A percentile compares a stretch with the other conserved stretches of the same genome.
These are phyloP conservation scores for Flaveria bidentis DNA, from an alignment of 129 eudicot species.

Conservation along the genomic window DNA sequence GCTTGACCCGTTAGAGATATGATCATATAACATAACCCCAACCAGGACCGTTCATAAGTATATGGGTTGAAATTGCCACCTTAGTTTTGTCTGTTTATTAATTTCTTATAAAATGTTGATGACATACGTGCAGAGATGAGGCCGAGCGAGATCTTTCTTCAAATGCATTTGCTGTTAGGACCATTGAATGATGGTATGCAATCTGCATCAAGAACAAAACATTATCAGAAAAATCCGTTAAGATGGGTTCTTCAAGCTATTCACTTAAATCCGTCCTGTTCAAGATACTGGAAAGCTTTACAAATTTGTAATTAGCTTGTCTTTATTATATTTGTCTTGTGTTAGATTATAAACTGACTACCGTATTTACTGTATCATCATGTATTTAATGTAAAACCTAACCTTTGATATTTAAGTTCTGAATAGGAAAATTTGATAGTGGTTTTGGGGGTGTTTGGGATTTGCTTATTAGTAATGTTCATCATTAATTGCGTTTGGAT, in stretches of 20 bases:
- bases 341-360: slow-evolving; percentile 8
- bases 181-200: slow-evolving; percentile 30
- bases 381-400: slow-evolving; percentile 14
- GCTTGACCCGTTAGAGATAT: slow-evolving; percentile 4
- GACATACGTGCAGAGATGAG: slow-evolving; percentile 52
- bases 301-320: slow-evolving; percentile 29
- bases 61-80: slow-evolving; percentile 1
- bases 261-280: slow-evolving; percentile 83
- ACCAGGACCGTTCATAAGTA: background rate
- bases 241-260: slow-evolving; percentile 78
- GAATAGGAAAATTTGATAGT: too few relatives aligned
- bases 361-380: background rate
- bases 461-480: too few relatives aligned
- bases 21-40: background rate
- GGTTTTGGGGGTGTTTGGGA: background rate
- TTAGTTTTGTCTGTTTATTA: background rate
- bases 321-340: background rate
- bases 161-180: slow-evolving; percentile 73
- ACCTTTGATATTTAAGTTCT: background rate
- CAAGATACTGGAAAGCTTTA: slow-evolving; percentile 83
- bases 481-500: too few relatives aligned
- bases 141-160: slow-evolving; percentile 80
- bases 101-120: background rate
- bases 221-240: slow-evolving; percentile 34
- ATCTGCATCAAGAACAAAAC: slow-evolving; percentile 33